phyloP scores from a whole-genome alignment of 2,329 filamentous ascomycete genomes.

The Ascochyta lentis region DNA sequence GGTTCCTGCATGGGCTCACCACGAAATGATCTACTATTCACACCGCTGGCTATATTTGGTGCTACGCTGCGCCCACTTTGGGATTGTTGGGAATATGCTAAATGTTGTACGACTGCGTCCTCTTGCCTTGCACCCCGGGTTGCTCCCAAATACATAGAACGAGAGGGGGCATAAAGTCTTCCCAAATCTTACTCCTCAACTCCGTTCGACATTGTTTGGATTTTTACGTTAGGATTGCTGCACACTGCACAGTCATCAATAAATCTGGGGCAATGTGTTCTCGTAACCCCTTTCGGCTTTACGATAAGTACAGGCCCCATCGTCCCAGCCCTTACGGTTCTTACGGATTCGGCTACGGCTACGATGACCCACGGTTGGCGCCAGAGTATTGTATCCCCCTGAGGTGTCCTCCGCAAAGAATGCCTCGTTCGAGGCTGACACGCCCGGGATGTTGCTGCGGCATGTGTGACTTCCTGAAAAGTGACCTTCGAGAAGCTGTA shows the following conservation, averaged over 20 bases:
- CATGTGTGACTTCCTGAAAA: neutral
- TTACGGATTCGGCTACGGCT: neutral
- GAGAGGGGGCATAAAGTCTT: neutral
- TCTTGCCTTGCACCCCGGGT: neutral
- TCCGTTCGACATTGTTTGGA: neutral
- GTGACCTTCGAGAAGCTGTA: conserved; percentile 12
- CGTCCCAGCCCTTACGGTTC: neutral
- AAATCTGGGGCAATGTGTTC: neutral
- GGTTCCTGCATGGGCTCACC: neutral
- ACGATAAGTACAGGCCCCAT: neutral
- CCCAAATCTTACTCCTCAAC: neutral
- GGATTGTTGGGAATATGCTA: neutral
- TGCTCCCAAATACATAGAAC: neutral
- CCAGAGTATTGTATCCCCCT: neutral
- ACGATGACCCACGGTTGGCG: neutral
- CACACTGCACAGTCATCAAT: neutral
- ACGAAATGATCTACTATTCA: conserved; percentile 4
- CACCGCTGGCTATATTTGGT: conserved; percentile 4
- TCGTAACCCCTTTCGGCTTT: neutral
- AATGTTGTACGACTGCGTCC: neutral
- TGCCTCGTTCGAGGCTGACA: neutral
- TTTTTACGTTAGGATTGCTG: neutral
- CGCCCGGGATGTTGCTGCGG: neutral
- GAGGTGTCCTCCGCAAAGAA: neutral
- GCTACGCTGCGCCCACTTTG: neutral